Conservation (phyloP, 2,329 filamentous ascomycete species). For the Tolypocladium amazonense region DNA sequence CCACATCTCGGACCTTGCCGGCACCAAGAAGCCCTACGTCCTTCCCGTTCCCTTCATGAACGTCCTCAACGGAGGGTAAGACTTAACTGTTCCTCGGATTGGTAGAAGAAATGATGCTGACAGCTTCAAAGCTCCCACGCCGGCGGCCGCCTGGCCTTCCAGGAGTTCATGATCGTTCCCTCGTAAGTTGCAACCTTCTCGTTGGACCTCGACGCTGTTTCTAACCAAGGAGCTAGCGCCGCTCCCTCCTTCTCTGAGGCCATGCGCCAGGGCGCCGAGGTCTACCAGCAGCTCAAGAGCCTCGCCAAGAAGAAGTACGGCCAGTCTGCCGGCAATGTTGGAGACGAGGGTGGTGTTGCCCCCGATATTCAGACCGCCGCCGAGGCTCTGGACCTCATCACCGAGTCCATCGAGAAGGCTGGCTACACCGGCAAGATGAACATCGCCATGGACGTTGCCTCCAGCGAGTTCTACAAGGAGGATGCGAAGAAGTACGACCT, state of each 20-base stretch:
- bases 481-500: conserved; percentile 99
- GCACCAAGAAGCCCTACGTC: conserved; percentile 85
- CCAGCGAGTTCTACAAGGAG: conserved; percentile 98
- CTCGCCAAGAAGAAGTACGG: conserved; percentile 99
- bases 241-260: conserved; percentile 91
- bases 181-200: conserved; percentile 40
- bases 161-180: conserved; percentile 94
- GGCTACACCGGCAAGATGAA: conserved; percentile 95
- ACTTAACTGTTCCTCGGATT: neutral
- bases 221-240: conserved; percentile 35
- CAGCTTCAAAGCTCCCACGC: conserved; percentile 64
- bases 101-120: conserved; percentile 7
- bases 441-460: conserved; percentile 98
- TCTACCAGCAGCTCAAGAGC: conserved; percentile 95
- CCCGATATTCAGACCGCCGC: conserved; percentile 96
- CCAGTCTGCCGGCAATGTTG: conserved; percentile 96
- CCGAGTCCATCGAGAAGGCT: conserved; percentile 83
- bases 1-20: conserved; percentile 77
- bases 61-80: conserved; percentile 68
- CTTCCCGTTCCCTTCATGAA: conserved; percentile 91
- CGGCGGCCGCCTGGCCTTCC: conserved; percentile 89
- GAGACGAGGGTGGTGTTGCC: conserved; percentile 98
- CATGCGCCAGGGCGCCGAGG: conserved; percentile 91
- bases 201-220: neutral
- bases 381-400: conserved; percentile 95